Evolutionary conservation across 805 yeast genomes (phyloP).

Genomic region (Pichia deserticola): DNA sequence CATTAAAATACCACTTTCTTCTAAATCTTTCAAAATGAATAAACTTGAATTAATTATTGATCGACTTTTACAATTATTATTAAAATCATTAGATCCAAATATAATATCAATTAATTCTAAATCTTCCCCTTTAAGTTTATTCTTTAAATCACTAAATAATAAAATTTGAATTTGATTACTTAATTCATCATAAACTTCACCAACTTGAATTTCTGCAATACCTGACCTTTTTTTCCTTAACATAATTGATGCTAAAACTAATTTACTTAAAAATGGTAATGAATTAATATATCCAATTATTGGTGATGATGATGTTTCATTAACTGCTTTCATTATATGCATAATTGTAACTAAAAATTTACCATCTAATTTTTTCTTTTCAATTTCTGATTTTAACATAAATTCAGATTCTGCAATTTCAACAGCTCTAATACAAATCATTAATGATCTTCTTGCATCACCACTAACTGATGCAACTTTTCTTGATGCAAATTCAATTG

Average conservation of each 20-base stretch:
- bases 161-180: conserved; percentile 30
- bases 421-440: conserved; percentile 81
- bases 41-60: conserved; percentile 54
- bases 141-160: conserved; percentile 25
- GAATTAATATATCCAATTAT: conserved; percentile 48
- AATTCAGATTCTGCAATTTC: conserved; percentile 74
- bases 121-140: conserved; percentile 16
- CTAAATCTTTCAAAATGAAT: conserved; percentile 56
- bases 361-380: conserved; percentile 26
- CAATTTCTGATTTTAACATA: conserved; percentile 27
- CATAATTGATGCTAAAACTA: conserved; percentile 63
- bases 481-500: conserved; percentile 85
- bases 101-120: conserved; percentile 20
- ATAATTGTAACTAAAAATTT: conserved; percentile 54
- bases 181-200: conserved; percentile 75
- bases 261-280: conserved; percentile 61
- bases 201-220: conserved; percentile 59
- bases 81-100: conserved; percentile 13
- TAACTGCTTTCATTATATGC: conserved; percentile 73
- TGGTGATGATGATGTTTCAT: conserved; percentile 74
- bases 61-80: conserved; percentile 14
- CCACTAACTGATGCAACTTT: conserved; percentile 96
- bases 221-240: conserved; percentile 61
- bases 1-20: conserved; percentile 69
- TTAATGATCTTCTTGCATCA: conserved; percentile 90